Base-by-base conservation (phyloP, 768 basidiomycete species). In the Termitomyces sp. region DNA sequence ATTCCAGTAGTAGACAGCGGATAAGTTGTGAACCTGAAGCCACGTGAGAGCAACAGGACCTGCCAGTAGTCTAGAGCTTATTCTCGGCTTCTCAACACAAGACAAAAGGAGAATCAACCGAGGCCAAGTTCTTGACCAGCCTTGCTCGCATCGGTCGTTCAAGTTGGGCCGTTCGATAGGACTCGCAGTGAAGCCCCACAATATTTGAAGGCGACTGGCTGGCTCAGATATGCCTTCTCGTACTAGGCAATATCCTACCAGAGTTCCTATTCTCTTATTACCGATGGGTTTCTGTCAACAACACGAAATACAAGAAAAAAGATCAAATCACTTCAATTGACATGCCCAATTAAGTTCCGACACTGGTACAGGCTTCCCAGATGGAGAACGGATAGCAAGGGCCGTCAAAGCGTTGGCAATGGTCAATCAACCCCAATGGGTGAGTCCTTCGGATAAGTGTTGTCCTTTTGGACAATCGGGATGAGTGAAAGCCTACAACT, bases 401-500 rank as follows among this genome's bases (percentile, higher is more conserved):
- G 25, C 25, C 25, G 25, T 20, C 43, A 20, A 48, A 36, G 62
- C 32, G 3, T 36, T 17, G 10, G 1, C 25, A 25, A 25, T 25
- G 25, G 25, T 25, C 56, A 34, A 12, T 59, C 49, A 15, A 64
- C 46, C 2, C 50, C 49, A 53, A 60, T 43, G 14, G 42, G 50
- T 3, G 36, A 42, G 25, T 64, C 56, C 63, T 64, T 45, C n/a
- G 20, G 7, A 20, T 29, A 32, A 20, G 25, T 10, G 15, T 12
- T 3, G 11, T 17, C 38, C 49, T 48, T 32, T n/a, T 7, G 17
- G 3, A 25, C 45, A 10, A 20, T 46, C 43, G n/a, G n/a, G 9
- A 17, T 3, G n/a, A 46, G 29, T 48, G 4, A 31, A 48, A 11
- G 25, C 58, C 20, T 51, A 59, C 63, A 52, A 57, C 57, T 52